phyloP scores from a whole-genome alignment of 768 basidiomycete genomes.

The Mycena epipterygia region DNA sequence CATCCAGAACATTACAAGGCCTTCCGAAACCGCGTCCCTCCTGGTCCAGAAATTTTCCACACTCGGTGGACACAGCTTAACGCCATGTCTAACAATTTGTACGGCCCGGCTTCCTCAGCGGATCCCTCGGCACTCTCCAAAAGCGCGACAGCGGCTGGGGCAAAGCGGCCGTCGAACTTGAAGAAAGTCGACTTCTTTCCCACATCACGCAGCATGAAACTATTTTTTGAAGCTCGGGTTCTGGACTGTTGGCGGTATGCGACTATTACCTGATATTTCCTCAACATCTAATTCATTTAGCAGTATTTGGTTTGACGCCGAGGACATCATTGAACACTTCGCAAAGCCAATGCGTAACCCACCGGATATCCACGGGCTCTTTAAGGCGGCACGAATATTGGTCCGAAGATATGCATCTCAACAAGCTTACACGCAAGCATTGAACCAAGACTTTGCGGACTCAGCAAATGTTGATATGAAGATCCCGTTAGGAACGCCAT shows the following conservation, averaged over 20 bases:
- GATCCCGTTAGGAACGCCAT: not conserved
- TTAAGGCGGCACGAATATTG: too few species aligned
- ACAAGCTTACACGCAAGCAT: not conserved
- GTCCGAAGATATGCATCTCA: constrained; percentile 8
- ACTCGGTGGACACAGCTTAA: constrained; percentile 36
- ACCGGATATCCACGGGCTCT: too few species aligned
- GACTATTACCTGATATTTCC: too few species aligned
- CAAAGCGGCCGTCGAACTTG: constrained; percentile 35
- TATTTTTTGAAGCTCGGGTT: constrained; percentile 36
- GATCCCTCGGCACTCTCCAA: constrained; percentile 37
- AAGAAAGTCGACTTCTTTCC: too few species aligned
- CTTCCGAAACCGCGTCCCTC: constrained; percentile 32
- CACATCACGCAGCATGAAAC: too few species aligned
- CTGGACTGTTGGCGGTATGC: constrained; percentile 8
- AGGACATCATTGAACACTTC: not conserved
- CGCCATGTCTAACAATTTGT: constrained; percentile 32
- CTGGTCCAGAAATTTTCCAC: constrained; percentile 40
- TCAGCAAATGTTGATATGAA: not conserved
- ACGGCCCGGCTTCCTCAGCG: constrained; percentile 32
- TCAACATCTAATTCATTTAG: not conserved
- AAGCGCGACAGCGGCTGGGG: constrained; percentile 27
- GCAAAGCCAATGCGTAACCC: too few species aligned
- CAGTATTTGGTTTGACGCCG: not conserved
- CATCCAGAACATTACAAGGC: constrained; percentile 33
- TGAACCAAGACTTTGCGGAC: not conserved